Percentiles rank a stretch among this genome's conserved stretches.
Conservation (phyloP, 495 filamentous ascomycete genomes). For the Patellaria atrata region DNA sequence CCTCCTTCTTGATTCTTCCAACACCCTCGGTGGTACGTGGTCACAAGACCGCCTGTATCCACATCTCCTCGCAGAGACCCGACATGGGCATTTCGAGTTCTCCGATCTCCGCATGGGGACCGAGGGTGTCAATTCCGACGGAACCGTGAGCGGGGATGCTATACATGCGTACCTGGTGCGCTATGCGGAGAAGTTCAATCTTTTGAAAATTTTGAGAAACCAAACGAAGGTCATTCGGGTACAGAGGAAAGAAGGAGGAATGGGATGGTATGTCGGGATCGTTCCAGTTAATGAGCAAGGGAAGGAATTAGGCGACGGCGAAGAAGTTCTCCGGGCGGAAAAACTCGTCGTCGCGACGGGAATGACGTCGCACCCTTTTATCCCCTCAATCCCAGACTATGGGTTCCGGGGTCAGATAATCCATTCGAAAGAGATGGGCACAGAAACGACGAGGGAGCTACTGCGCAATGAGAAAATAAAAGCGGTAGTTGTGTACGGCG, state of each 20-base stretch:
- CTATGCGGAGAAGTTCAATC: conserved; percentile 21
- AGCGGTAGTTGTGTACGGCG: conserved; percentile 17
- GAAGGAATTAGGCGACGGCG: too few relatives aligned
- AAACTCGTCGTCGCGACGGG: conserved; percentile 11
- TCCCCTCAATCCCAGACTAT: conserved; percentile 4
- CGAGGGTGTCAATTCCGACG: conserved; percentile 4
- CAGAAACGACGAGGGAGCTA: background rate
- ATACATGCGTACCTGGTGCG: conserved; percentile 19
- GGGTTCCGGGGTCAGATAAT: background rate
- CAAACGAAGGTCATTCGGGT: conserved; percentile 8
- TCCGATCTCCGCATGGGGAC: conserved; percentile 18
- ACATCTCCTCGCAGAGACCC: conserved; percentile 12
- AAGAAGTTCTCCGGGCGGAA: conserved; percentile 3
- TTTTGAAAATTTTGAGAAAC: conserved; percentile 18
- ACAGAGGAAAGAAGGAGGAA: background rate
- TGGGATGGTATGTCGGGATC: background rate
- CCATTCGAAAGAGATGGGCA: background rate
- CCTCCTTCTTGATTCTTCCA: conserved; percentile 19
- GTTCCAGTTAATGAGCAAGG: too few relatives aligned
- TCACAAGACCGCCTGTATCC: conserved; percentile 14
- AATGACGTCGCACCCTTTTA: conserved; percentile 10
- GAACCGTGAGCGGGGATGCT: conserved; percentile 5
- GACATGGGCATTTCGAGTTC: conserved; percentile 19
- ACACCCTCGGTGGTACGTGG: conserved; percentile 26
- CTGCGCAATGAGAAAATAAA: conserved; percentile 2